These are phyloP conservation scores for Plenodomus tracheiphilus DNA, from an alignment of 2,329 filamentous ascomycete species.

Conservation along the genomic window DNA sequence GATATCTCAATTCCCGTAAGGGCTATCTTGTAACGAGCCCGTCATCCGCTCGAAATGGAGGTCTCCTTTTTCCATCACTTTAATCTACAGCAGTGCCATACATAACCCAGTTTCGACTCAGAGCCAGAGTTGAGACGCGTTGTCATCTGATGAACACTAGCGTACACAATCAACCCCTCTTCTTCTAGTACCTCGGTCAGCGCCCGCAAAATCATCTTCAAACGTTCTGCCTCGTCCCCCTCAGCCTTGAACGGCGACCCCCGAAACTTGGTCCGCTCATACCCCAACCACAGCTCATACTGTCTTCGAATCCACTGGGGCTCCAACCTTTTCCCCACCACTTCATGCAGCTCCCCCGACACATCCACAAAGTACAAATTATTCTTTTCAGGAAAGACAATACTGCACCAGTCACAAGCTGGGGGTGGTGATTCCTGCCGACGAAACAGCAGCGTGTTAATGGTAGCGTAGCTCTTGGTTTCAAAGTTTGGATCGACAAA, in stretches of 20 bases:
- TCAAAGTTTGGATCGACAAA: too few species aligned
- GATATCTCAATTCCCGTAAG: neutral
- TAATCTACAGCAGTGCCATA: slow-evolving; percentile 28
- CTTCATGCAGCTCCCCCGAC: slow-evolving; percentile 10
- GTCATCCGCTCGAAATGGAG: slow-evolving; percentile 19
- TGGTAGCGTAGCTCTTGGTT: too few species aligned
- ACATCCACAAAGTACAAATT: slow-evolving; percentile 41
- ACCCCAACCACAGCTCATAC: slow-evolving; percentile 12
- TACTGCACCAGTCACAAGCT: slow-evolving; percentile 43
- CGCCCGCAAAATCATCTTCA: too few species aligned
- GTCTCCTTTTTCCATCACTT: slow-evolving; percentile 24
- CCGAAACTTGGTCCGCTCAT: too few species aligned
- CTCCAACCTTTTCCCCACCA: slow-evolving; percentile 12
- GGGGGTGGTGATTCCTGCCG: too few species aligned
- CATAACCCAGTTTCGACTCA: slow-evolving; percentile 19
- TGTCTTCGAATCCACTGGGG: slow-evolving; percentile 12
- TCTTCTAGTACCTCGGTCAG: too few species aligned
- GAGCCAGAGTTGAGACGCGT: slow-evolving; percentile 16
- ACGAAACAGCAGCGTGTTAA: too few species aligned
- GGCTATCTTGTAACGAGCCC: neutral
- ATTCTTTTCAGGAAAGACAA: slow-evolving; percentile 36
- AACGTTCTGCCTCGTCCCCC: too few species aligned
- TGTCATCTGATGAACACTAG: slow-evolving; percentile 42
- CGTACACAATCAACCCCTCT: slow-evolving; percentile 47
- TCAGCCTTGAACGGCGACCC: too few species aligned